Base-by-base conservation (phyloP, 768 basidiomycete genomes). In the Phylloporus arenicola region DNA sequence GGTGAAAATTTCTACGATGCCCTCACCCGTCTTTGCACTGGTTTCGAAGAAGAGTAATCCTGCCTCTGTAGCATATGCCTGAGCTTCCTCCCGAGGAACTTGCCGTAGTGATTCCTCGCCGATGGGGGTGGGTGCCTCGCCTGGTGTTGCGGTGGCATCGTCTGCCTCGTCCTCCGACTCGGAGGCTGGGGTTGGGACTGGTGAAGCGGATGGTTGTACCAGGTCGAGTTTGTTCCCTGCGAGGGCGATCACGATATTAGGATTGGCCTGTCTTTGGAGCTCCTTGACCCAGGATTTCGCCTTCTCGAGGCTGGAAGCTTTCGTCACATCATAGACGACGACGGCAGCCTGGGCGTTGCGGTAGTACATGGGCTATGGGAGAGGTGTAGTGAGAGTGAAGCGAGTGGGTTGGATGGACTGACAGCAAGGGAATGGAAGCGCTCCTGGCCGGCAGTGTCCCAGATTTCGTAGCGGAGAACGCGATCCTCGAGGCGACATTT, bases 241-340 rank as follows among this genome's bases (percentile, higher is more conserved):
- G 45, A 99, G 83, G 6, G 95, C 94, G 61, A 99, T 97, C 65
- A 99, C 94, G 64, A 98, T 98, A 68, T 98, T 98, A 31, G 95
- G 94, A 67, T 97, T 96, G 20, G 96, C 96, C 65, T 99, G 96
- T 57, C 96, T 83, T 68, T 99, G 96, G 20, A 99, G 79, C 71
- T 99, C 96, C 74, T 96, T 97, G 51, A 99, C 93, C 96, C 96
- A 99, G 27, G 94, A 92, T 75, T 98, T 97, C 48, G 96, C 96
- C 70, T 98, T 98, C 70, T 98, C 95, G 51, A 99, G 77, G 62
- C 92, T 95, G 50, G 87, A 80, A 40, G 91, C 88, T 71, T 97
- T 96, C 44, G 95, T 98, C 49, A 98, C 84, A 67, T 98, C 96
- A 69, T 97, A 98, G 17, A 98, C 95, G 9, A 99, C 96, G 37